Percentiles rank a stretch among this genome's conserved stretches.
These are phyloP conservation scores for Mycogone perniciosa DNA, from an alignment of 2,329 filamentous ascomycete genomes.

Conservation along the genomic window DNA sequence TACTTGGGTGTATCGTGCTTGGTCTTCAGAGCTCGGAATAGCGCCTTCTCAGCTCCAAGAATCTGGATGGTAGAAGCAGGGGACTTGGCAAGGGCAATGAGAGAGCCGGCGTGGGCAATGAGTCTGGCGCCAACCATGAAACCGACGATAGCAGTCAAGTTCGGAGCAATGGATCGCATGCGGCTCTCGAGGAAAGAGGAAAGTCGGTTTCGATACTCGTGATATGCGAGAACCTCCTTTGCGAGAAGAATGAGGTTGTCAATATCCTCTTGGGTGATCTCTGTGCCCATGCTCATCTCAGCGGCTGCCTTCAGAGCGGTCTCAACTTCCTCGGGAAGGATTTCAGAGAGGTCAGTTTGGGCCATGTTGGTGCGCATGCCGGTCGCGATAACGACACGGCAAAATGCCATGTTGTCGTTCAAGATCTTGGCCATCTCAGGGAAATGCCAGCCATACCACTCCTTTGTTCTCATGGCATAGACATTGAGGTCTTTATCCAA, in stretches of 20 bases:
- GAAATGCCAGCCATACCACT: slow-evolving; percentile 99
- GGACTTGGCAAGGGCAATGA: slow-evolving; percentile 91
- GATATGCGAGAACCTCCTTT: slow-evolving; percentile 87
- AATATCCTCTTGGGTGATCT: slow-evolving; percentile 88
- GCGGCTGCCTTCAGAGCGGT: slow-evolving; percentile 84
- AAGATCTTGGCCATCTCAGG: slow-evolving; percentile 95
- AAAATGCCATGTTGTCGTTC: slow-evolving; percentile 94
- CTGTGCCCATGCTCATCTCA: slow-evolving; percentile 97
- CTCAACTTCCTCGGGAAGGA: slow-evolving; percentile 94
- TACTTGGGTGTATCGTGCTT: slow-evolving; percentile 99
- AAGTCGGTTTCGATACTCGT: slow-evolving; percentile 82
- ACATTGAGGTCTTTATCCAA: slow-evolving; percentile 98
- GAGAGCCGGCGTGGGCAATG: slow-evolving; percentile 88
- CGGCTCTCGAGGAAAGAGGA: slow-evolving; percentile 83
- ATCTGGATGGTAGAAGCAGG: slow-evolving; percentile 97
- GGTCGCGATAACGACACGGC: slow-evolving; percentile 79
- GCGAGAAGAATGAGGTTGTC: slow-evolving; percentile 88
- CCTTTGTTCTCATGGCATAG: slow-evolving; percentile 98
- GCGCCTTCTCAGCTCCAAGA: slow-evolving; percentile 94
- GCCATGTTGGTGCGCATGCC: slow-evolving; percentile 80
- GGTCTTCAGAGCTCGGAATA: slow-evolving; percentile 97
- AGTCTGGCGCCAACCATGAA: slow-evolving; percentile 90
- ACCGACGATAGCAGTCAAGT: slow-evolving; percentile 86
- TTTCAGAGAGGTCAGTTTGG: slow-evolving; percentile 73
- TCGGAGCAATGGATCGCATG: slow-evolving; percentile 96